Percentiles rank a stretch among this genome's conserved stretches.
Evolutionary conservation across 2,329 filamentous ascomycete species (phyloP).

Genomic region (Ascochyta clinopodiicola): DNA sequence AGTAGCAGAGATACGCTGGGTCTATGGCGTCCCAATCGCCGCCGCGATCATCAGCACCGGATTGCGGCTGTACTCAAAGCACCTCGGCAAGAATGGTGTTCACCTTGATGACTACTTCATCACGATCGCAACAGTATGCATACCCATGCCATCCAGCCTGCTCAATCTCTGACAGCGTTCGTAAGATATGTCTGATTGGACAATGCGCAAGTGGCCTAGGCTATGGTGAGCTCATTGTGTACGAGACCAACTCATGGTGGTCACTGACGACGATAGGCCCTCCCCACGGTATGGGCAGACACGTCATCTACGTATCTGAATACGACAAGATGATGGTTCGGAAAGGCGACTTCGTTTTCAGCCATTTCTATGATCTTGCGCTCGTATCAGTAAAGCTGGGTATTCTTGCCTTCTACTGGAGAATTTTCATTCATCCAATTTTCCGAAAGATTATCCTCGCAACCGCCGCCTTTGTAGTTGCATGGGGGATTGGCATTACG

Average conservation of each 20-base stretch:
- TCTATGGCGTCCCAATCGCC: slow-evolving; percentile 41
- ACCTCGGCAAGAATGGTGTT: slow-evolving; percentile 39
- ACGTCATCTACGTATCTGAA: slow-evolving; percentile 37
- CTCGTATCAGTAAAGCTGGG: slow-evolving; percentile 41
- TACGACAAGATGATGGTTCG: slow-evolving; percentile 41
- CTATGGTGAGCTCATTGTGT: slow-evolving; percentile 25
- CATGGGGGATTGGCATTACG: slow-evolving; percentile 44
- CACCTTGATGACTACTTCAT: slow-evolving; percentile 44
- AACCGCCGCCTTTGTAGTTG: slow-evolving; percentile 36
- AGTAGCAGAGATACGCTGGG: slow-evolving; percentile 40
- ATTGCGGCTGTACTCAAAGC: slow-evolving; percentile 40
- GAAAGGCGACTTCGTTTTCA: slow-evolving; percentile 45
- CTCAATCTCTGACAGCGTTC: neutral
- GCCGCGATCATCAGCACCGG: slow-evolving; percentile 33
- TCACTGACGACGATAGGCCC: slow-evolving; percentile 32
- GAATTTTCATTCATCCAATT: slow-evolving; percentile 38
- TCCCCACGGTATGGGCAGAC: slow-evolving; percentile 43
- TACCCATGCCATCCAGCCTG: neutral
- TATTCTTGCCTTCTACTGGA: slow-evolving; percentile 45
- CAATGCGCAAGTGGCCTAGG: slow-evolving; percentile 39
- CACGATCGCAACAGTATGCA: slow-evolving; percentile 37
- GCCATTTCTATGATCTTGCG: slow-evolving; percentile 45
- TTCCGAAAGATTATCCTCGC: slow-evolving; percentile 39
- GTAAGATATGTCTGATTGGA: slow-evolving; percentile 39
- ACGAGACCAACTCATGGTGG: neutral